Evolutionary conservation across 75 land plant genomes (phyloP).

Genomic region (Pinus taeda): DNA sequence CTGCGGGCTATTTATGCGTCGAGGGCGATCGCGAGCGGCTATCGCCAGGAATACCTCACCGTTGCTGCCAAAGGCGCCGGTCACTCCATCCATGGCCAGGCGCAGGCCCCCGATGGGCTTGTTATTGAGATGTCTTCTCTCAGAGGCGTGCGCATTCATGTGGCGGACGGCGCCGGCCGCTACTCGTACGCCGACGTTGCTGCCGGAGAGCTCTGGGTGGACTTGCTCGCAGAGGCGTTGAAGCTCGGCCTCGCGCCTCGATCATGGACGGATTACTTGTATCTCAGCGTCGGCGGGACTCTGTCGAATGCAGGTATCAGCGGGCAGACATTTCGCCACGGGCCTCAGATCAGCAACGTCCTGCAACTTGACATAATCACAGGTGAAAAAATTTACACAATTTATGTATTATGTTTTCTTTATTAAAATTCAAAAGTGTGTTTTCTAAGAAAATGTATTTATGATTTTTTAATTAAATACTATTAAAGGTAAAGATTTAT

Average conservation of each 20-base stretch:
- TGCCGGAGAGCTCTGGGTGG: slow-evolving; percentile 57
- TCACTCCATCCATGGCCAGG: slow-evolving; percentile 52
- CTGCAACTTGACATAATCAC: slow-evolving; percentile 56
- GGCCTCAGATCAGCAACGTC: slow-evolving; percentile 69
- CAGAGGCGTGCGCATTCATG: background rate
- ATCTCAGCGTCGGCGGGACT: slow-evolving; percentile 66
- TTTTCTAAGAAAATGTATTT: too few relatives aligned
- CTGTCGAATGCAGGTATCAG: slow-evolving; percentile 73
- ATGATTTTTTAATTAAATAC: too few relatives aligned
- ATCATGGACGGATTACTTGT: slow-evolving; percentile 68
- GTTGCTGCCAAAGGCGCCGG: slow-evolving; percentile 26
- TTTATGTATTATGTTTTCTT: too few relatives aligned
- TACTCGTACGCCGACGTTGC: slow-evolving; percentile 26
- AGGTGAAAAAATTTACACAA: slow-evolving; percentile 22
- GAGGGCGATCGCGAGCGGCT: background rate
- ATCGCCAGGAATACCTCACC: background rate
- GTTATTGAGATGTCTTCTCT: slow-evolving; percentile 52
- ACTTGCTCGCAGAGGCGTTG: slow-evolving; percentile 36
- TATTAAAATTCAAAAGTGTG: too few relatives aligned
- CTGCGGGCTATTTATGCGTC: background rate
- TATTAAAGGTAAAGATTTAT: too few relatives aligned
- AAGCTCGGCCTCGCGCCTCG: slow-evolving; percentile 49
- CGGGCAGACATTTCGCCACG: slow-evolving; percentile 60
- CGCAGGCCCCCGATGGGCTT: slow-evolving; percentile 46
- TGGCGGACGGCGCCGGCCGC: too few relatives aligned